These are phyloP conservation scores for Trichoderma endophyticum DNA, from an alignment of 2,329 filamentous ascomycete genomes.

Conservation along the genomic window DNA sequence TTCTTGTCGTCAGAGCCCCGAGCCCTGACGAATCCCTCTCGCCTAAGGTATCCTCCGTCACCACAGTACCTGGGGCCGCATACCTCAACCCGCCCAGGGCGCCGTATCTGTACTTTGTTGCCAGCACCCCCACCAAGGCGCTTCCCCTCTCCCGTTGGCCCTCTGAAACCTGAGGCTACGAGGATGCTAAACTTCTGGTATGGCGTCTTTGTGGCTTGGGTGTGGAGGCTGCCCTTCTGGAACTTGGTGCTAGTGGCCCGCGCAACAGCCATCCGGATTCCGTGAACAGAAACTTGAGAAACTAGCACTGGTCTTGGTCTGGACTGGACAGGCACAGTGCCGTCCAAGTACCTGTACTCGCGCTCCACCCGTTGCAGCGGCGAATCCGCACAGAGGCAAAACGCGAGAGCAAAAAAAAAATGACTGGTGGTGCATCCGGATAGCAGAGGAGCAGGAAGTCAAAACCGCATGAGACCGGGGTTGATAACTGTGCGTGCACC, in stretches of 20 bases:
- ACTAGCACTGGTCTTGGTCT: not conserved
- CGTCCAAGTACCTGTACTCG: not conserved
- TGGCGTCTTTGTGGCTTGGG: slow-evolving; percentile 9
- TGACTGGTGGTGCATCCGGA: not conserved
- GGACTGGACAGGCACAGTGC: slow-evolving; percentile 7
- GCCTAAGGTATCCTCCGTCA: not conserved
- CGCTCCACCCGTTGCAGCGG: not conserved
- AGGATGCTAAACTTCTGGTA: slow-evolving; percentile 6
- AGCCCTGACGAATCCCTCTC: slow-evolving; percentile 7
- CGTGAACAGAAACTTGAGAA: not conserved
- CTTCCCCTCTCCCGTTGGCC: not conserved
- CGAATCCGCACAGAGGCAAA: not conserved
- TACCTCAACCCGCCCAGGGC: not conserved
- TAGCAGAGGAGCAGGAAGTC: not conserved
- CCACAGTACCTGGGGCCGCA: not conserved
- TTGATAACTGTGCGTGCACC: slow-evolving; percentile 4
- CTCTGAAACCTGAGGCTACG: slow-evolving; percentile 7
- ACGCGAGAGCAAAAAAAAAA: not conserved
- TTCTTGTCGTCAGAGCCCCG: not conserved
- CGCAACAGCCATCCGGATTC: slow-evolving; percentile 16
- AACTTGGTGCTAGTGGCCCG: slow-evolving; percentile 13
- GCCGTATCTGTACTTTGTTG: not conserved
- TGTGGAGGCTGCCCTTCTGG: slow-evolving; percentile 11
- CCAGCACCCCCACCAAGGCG: not conserved
- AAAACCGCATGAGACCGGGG: not conserved